Evolutionary conservation across 345 rosid species (phyloP), one percentile per base, ranked within the genome.

Genomic region (Euphorbia tirucalli): DNA sequence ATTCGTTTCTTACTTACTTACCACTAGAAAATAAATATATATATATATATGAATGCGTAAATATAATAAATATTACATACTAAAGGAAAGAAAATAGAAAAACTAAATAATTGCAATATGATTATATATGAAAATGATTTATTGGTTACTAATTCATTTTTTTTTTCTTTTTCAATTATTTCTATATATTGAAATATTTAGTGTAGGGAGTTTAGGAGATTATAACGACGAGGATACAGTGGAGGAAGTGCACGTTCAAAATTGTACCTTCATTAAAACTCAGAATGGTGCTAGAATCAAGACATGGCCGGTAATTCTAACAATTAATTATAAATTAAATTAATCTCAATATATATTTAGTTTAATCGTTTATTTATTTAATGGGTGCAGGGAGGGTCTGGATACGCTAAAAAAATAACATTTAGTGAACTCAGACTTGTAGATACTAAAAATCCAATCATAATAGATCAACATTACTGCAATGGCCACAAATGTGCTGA

Each of bases 271-370:
- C 74, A 64, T 63, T 21, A 57, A 68, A 27, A 77, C 90, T 0
- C 27, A 31, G 41, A 79, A 83, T 61, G 90, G 92, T 54, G 90
- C 86, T 7, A 85, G 92, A 77, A 85, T 89, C 72, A 89, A 89
- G 75, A 87, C 90, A 30, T 59, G 74, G 71, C 83, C 75, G 83
- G 94, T 87, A 61, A 43, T 25, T 5, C 16, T 1, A 9, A n/a
- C n/a, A n/a, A n/a, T n/a, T n/a, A n/a, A n/a, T n/a, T n/a, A n/a
- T n/a, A n/a, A n/a, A n/a, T n/a, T n/a, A n/a, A n/a, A n/a, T n/a
- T n/a, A n/a, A n/a, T n/a, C n/a, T n/a, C n/a, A n/a, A n/a, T n/a
- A n/a, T n/a, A n/a, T n/a, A n/a, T n/a, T n/a, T n/a, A n/a, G n/a
- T n/a, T n/a, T n/a, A n/a, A n/a, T n/a, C n/a, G n/a, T n/a, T n/a